Base-by-base conservation (phyloP, 2,329 filamentous ascomycete species). In the Paraconiothyrium brasiliense region DNA sequence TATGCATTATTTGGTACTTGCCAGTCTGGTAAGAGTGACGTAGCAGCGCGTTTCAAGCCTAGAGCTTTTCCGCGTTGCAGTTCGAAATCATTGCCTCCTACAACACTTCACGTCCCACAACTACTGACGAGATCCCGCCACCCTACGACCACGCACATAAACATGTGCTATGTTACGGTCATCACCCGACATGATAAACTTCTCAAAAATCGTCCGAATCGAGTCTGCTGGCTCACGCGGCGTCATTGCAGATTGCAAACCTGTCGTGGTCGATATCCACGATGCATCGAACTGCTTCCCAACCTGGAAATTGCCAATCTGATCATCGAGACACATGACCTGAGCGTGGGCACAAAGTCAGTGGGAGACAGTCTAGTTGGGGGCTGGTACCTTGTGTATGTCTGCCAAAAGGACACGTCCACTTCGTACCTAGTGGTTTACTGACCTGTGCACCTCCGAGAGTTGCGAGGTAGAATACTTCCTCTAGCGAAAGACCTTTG, bases 131-230 rank as follows among this genome's bases (percentile, higher is more conserved):
- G 22, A 41, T 13, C 50, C 50, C 13, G 50, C 50, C 30, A 54
- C 50, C 35, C 50, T 54, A n/a, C 50, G 50, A 54, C 50, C 50
- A 16, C 50, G 50, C 30, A 68, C 71, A 78, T 64, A 89, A 0
- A 89, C 87, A 22, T 80, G 71, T 0, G 72, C 69, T 55, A 89
- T 86, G 65, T 89, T 89, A 4, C 88, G 79, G 69, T 90, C 88
- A 70, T 90, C 87, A 0, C 86, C 87, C 2, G 87, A 89, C 86
- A 89, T 89, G 34, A 90, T 67, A 61, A 88, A 90, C 78, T 89
- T 90, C 58, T 89, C 86, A 61, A 89, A 85, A 20, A 87, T 76
- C 0, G 77, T 83, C 51, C 74, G 70, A 0, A 77, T 44, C 0
- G 75, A 76, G 54, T 89, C 87, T 0, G 75, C 77, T 0, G 85